Evolutionary conservation across 2,329 filamentous ascomycete genomes (phyloP).

Genomic region (Fusarium pseudonygamai): DNA sequence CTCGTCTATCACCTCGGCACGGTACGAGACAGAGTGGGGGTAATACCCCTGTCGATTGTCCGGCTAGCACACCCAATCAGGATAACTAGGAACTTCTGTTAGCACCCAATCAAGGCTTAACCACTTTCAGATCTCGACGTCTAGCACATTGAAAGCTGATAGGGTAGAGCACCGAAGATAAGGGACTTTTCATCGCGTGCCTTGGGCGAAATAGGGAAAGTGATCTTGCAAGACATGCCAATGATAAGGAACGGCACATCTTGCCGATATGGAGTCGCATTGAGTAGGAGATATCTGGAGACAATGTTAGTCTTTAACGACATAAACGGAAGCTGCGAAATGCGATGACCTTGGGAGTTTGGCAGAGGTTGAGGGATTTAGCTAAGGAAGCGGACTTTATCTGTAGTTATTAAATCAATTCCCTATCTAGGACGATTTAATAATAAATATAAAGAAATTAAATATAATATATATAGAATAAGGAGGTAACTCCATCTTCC

Average conservation of each 20-base stretch:
- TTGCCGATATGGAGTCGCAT: neutral
- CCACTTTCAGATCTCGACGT: neutral
- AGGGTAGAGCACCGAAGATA: neutral
- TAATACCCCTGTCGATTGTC: neutral
- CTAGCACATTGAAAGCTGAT: neutral
- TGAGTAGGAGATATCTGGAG: neutral
- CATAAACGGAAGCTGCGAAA: neutral
- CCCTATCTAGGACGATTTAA: fast-evolving
- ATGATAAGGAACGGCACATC: neutral
- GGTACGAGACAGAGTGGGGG: neutral
- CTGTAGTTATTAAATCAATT: too few species aligned
- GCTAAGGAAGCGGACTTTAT: neutral
- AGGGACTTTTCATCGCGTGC: neutral
- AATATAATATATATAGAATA: too few species aligned
- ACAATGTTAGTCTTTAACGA: neutral
- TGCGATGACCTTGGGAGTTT: fast-evolving
- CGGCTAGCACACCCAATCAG: neutral
- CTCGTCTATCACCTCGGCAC: neutral
- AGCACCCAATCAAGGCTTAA: neutral
- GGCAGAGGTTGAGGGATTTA: neutral
- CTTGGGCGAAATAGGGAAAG: neutral
- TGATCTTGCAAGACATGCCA: neutral
- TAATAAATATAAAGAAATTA: fast-evolving
- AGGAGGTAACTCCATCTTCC: too few species aligned
- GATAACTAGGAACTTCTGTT: neutral